A percentile compares a stretch with the other conserved stretches of the same genome.
Evolutionary conservation across 1,284 basidiomycete species (phyloP).

Genomic region (Microbotryum silenes-acaulis): DNA sequence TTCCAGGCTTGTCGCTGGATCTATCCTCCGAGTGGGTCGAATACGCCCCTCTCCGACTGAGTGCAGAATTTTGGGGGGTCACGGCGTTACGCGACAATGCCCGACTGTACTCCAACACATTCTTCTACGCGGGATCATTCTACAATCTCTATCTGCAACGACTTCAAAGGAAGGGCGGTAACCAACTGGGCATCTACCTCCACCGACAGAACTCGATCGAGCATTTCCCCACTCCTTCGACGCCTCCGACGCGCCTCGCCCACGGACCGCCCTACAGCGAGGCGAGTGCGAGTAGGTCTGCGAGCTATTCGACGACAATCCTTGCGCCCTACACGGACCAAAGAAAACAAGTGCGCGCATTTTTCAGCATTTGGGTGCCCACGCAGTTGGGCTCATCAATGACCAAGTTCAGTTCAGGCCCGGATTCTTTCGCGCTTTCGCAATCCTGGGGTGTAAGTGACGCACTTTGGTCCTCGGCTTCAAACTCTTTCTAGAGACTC

Average conservation of each 20-base stretch:
- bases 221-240: constrained; percentile 46
- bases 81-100: constrained; percentile 74
- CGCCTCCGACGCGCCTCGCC: constrained; percentile 42
- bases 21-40: constrained; percentile 36
- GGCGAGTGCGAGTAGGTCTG: neutral
- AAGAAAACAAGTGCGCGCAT: constrained; percentile 46
- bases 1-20: too few species aligned
- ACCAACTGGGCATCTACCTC: constrained; percentile 81
- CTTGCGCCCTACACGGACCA: constrained; percentile 42
- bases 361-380: constrained; percentile 72
- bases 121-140: constrained; percentile 51
- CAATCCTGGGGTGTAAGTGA: constrained; percentile 48
- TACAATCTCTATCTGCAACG: constrained; percentile 85
- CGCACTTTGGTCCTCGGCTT: constrained; percentile 42
- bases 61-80: constrained; percentile 84
- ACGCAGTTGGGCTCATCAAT: constrained; percentile 53
- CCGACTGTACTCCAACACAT: constrained; percentile 48
- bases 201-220: constrained; percentile 74
- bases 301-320: neutral
- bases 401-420: constrained; percentile 74
- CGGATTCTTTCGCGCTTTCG: constrained; percentile 68
- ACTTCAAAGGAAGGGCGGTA: constrained; percentile 58
- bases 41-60: constrained; percentile 62
- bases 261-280: neutral
- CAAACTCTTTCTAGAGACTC: constrained; percentile 41